A percentile compares a stretch with the other conserved stretches of the same genome.
These are phyloP conservation scores for Recurvomyces mirabilis DNA, from an alignment of 495 filamentous ascomycete genomes.

Conservation along the genomic window DNA sequence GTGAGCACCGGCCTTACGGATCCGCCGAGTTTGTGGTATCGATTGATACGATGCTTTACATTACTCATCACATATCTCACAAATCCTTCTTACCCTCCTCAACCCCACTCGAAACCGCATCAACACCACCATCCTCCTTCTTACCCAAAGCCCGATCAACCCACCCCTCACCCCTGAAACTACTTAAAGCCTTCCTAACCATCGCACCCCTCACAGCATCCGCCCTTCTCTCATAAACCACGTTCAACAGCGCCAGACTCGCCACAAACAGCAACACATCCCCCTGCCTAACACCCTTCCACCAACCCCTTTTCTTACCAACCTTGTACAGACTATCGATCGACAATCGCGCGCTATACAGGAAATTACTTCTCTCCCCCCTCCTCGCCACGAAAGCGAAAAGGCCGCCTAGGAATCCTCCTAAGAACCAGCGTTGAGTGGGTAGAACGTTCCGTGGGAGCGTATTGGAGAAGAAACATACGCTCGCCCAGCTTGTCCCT, in stretches of 20 bases:
- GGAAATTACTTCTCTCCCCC: slow-evolving; percentile 50
- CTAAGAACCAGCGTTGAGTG: slow-evolving; percentile 74
- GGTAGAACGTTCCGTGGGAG: slow-evolving; percentile 67
- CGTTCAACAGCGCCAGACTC: slow-evolving; percentile 64
- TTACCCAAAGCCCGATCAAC: slow-evolving; percentile 32
- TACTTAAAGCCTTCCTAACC: slow-evolving; percentile 61
- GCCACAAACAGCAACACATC: slow-evolving; percentile 73
- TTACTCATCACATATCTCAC: too few species aligned
- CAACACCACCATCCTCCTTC: slow-evolving; percentile 1
- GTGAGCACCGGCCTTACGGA: too few species aligned
- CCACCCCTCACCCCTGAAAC: slow-evolving; percentile 61
- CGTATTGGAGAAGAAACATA: slow-evolving; percentile 74
- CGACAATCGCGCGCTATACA: slow-evolving; percentile 61
- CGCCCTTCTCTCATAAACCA: slow-evolving; percentile 63
- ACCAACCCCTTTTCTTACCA: slow-evolving; percentile 71
- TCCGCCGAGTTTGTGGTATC: too few species aligned
- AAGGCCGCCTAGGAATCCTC: slow-evolving; percentile 70
- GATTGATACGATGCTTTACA: too few species aligned
- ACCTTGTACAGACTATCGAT: slow-evolving; percentile 84
- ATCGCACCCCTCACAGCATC: slow-evolving; percentile 53
- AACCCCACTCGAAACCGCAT: background rate
- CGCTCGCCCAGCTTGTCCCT: slow-evolving; percentile 71
- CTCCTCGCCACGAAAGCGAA: slow-evolving; percentile 64
- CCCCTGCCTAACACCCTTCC: slow-evolving; percentile 66
- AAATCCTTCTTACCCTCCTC: background rate